Evolutionary conservation across 768 basidiomycete species (phyloP).

Genomic region (Nevesoporus exiguus): DNA sequence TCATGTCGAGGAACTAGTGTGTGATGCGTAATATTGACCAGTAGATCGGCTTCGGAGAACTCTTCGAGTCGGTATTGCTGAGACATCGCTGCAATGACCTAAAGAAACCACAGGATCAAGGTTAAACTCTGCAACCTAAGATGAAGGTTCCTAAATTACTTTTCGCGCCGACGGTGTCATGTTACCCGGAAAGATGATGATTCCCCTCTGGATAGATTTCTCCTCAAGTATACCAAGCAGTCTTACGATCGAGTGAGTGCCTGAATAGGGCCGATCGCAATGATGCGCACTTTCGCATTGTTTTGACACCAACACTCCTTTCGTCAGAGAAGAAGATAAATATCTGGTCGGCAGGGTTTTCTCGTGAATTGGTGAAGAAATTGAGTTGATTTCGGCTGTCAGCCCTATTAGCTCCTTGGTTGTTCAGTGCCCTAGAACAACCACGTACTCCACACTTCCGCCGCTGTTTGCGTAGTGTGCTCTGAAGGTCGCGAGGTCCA

Average conservation of each 20-base stretch:
- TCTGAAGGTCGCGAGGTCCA: constrained; percentile 81
- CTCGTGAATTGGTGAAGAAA: constrained; percentile 78
- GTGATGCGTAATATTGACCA: constrained; percentile 97
- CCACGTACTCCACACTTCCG: constrained; percentile 81
- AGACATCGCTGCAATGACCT: constrained; percentile 94
- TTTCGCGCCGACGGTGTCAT: constrained; percentile 98
- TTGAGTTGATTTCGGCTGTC: constrained; percentile 82
- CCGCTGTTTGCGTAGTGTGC: constrained; percentile 64
- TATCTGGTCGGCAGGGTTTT: constrained; percentile 72
- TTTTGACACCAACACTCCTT: constrained; percentile 91
- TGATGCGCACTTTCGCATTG: constrained; percentile 85
- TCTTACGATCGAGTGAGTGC: constrained; percentile 40
- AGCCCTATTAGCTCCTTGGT: constrained; percentile 6
- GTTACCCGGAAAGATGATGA: constrained; percentile 93
- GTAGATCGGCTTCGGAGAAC: constrained; percentile 92
- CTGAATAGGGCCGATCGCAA: neutral
- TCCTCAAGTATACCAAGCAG: constrained; percentile 88
- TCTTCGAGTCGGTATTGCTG: constrained; percentile 87
- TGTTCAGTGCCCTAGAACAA: neutral
- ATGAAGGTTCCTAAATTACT: constrained; percentile 40
- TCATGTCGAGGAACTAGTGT: constrained; percentile 92
- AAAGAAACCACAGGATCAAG: constrained; percentile 3
- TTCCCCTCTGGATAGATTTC: constrained; percentile 83
- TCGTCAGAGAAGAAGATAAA: constrained; percentile 97
- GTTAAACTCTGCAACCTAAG: neutral